phyloP scores from a whole-genome alignment of 2,329 filamentous ascomycete species.

The Fusarium pininemorale region DNA sequence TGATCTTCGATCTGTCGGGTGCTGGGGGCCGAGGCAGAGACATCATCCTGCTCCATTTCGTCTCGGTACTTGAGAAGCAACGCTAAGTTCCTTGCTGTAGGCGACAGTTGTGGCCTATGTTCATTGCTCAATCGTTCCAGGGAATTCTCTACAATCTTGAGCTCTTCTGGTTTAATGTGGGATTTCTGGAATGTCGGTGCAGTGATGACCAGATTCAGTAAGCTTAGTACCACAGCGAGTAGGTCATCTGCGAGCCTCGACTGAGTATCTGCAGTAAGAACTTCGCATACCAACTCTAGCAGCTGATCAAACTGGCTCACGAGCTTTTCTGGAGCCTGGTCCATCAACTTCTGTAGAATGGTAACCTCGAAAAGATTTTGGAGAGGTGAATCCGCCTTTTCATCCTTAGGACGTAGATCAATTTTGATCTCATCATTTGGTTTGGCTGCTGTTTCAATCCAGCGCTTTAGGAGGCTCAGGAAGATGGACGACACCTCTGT shows the following conservation, averaged over 20 bases:
- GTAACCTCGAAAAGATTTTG: slow-evolving; percentile 65
- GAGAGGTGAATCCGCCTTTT: slow-evolving; percentile 51
- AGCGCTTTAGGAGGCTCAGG: slow-evolving; percentile 65
- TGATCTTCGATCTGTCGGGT: slow-evolving; percentile 66
- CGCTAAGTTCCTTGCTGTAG: slow-evolving; percentile 65
- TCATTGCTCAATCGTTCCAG: slow-evolving; percentile 55
- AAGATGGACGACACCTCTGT: slow-evolving; percentile 70
- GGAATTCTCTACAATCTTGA: slow-evolving; percentile 59
- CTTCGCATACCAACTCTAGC: slow-evolving; percentile 69
- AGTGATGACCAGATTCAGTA: slow-evolving; percentile 69
- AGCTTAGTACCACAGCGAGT: slow-evolving; percentile 64
- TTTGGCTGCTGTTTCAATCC: slow-evolving; percentile 55
- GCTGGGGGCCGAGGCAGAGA: slow-evolving; percentile 51
- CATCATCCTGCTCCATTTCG: slow-evolving; percentile 58
- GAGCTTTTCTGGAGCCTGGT: slow-evolving; percentile 69
- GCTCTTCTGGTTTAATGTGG: slow-evolving; percentile 52
- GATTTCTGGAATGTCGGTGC: slow-evolving; percentile 64
- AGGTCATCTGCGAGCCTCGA: slow-evolving; percentile 58
- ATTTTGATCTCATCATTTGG: slow-evolving; percentile 42
- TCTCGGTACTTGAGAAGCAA: slow-evolving; percentile 66
- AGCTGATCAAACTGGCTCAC: slow-evolving; percentile 71
- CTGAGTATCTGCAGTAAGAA: slow-evolving; percentile 60
- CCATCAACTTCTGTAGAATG: slow-evolving; percentile 72
- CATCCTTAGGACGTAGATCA: slow-evolving; percentile 44
- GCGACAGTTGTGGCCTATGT: slow-evolving; percentile 54